Base-by-base conservation (phyloP, 1,284 basidiomycete genomes). In the Rhodotorula sp. region DNA sequence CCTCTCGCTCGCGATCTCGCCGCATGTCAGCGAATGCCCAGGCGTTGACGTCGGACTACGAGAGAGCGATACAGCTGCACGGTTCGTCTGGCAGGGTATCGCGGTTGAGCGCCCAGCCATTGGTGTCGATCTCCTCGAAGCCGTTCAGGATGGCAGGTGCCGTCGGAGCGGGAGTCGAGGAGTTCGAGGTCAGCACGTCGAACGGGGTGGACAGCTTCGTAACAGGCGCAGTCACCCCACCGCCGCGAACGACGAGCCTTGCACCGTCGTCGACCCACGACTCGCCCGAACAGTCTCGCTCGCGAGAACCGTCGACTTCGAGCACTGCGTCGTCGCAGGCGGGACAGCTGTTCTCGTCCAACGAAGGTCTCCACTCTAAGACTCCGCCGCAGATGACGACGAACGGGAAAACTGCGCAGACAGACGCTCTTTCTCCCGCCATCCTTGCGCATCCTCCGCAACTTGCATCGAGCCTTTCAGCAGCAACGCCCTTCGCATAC, bases 21-120 rank as follows among this genome's bases (percentile, higher is more conserved):
- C 61, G 61, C 44, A 64, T 64, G 62, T 64, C 62, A 11, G 54
- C 55, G 31, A 16, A 52, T 22, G 55, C 62, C 6, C 62, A 24
- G 7, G 53, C 61, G 18, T 15, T 63, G 30, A 50, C 62, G 9
- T 30, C 46, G 10, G 62, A 64, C 22, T 46, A 64, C 31, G 44
- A 31, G 24, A 37, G 28, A 9, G 48, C 48, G 7, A 48, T 34
- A 22, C 34, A 46, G 40, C 26, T 54, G 24, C 46, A 31, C n/a
- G 53, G 30, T 9, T 34, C 28, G 22, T 8, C 5, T 16, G 20
- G n/a, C 22, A 11, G 31, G 44, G 61, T 40, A 16, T 55, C 37
- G 30, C 37, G 61, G 28, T 37, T 52, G 1, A 51, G 59, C 37
- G 20, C 26, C 5, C 30, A 40, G 34, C 40, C 40, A 18, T 44